A percentile compares a stretch with the other conserved stretches of the same genome.
Evolutionary conservation across 805 yeast genomes (phyloP).

Genomic region (Isabelozyma heimii): DNA sequence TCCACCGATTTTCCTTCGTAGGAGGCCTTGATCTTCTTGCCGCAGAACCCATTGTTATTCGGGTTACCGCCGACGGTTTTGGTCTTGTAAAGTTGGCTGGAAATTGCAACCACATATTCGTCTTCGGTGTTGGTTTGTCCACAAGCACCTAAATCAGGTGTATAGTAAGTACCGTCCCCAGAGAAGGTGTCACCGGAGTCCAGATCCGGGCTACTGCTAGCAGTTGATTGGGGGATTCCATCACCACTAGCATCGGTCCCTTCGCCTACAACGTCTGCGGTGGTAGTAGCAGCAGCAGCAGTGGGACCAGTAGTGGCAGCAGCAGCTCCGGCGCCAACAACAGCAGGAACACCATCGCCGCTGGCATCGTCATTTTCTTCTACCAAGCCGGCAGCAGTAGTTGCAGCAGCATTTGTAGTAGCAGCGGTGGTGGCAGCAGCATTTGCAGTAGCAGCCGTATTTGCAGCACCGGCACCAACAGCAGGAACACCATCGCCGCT

Average conservation of each 20-base stretch:
- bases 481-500: conserved; percentile 2
- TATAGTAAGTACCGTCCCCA: conserved; percentile 52
- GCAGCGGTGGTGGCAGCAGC: conserved; percentile 7
- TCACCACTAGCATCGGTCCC: neutral
- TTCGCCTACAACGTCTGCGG: conserved; percentile 6
- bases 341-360: conserved; percentile 1
- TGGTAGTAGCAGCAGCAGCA: conserved; percentile 7
- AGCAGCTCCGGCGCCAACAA: conserved; percentile 6
- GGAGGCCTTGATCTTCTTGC: conserved; percentile 46
- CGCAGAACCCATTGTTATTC: conserved; percentile 51
- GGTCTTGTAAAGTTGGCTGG: conserved; percentile 38
- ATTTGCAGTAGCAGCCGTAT: conserved; percentile 4
- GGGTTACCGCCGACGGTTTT: conserved; percentile 32
- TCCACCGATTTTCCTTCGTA: conserved; percentile 50
- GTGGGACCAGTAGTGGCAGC: conserved; percentile 8
- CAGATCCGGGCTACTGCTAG: conserved; percentile 14
- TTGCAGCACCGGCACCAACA: conserved; percentile 4
- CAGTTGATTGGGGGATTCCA: neutral
- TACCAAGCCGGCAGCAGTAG: conserved; percentile 1
- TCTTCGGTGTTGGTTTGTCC: conserved; percentile 43
- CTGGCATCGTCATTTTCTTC: neutral
- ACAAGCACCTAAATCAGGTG: conserved; percentile 53
- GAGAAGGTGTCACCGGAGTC: conserved; percentile 13
- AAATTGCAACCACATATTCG: conserved; percentile 56
- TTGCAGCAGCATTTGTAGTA: conserved; percentile 7